A percentile compares a stretch with the other conserved stretches of the same genome.
Conservation (phyloP, 306 rosid species). For the Begonia loranthoides region DNA sequence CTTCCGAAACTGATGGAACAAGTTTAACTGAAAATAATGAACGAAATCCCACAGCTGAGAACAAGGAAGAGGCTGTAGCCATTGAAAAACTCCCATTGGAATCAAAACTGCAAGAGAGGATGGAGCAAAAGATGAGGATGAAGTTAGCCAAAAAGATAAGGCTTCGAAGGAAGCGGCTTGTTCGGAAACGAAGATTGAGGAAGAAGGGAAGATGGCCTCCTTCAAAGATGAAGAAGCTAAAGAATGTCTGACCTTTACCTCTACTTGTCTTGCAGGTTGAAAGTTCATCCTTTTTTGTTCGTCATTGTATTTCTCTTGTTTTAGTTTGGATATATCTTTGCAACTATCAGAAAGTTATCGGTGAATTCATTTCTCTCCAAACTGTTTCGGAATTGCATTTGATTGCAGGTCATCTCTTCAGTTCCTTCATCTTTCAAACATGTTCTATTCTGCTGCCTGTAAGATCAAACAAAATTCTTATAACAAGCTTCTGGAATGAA, state of each 20-base stretch:
- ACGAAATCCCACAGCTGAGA: conserved; percentile 18
- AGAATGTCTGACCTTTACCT: conserved; percentile 50
- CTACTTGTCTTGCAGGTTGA: conserved; percentile 24
- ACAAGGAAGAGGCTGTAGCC: conserved; percentile 27
- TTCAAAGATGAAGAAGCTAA: conserved; percentile 81
- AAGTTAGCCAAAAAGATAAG: conserved; percentile 77
- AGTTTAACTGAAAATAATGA: conserved; percentile 12
- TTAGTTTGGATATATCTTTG: too few species aligned
- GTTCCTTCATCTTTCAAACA: too few species aligned
- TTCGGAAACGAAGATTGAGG: conserved; percentile 57
- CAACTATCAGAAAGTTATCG: too few species aligned
- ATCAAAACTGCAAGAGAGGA: conserved; percentile 63
- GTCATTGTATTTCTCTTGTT: too few species aligned
- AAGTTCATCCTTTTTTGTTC: conserved; percentile 14
- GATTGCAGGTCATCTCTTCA: too few species aligned
- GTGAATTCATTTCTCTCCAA: too few species aligned
- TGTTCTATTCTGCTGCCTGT: too few species aligned
- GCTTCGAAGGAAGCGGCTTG: conserved; percentile 68
- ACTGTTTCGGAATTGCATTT: too few species aligned
- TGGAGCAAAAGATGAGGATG: conserved; percentile 62
- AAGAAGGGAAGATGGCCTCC: conserved; percentile 98
- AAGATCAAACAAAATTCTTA: too few species aligned
- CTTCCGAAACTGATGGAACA: conserved; percentile 20
- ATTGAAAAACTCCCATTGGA: conserved; percentile 76
- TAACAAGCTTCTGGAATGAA: too few species aligned